A percentile compares a stretch with the other conserved stretches of the same genome.
Evolutionary conservation across 2,329 filamentous ascomycete species (phyloP).

Genomic region (Mycosphaerella arachidis): DNA sequence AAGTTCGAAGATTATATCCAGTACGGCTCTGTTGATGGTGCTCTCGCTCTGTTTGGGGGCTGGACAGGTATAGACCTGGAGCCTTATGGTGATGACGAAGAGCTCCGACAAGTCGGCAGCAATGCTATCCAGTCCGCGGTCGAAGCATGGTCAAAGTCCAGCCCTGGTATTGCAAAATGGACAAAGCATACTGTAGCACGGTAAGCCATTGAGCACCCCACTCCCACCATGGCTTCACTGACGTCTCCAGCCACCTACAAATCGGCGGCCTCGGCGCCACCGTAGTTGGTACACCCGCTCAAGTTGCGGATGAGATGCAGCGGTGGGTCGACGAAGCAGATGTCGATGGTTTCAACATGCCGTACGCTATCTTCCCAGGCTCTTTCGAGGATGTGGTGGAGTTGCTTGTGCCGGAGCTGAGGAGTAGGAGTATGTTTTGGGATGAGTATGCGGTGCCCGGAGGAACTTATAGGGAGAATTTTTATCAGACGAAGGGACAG

Average conservation of each 20-base stretch:
- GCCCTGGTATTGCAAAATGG: slow-evolving; percentile 58
- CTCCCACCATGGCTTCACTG: background rate
- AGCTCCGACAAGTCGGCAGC: slow-evolving; percentile 54
- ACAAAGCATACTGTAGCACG: slow-evolving; percentile 64
- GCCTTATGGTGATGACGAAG: slow-evolving; percentile 57
- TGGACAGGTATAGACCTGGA: slow-evolving; percentile 65
- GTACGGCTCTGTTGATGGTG: slow-evolving; percentile 60
- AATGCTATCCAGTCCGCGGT: slow-evolving; percentile 54
- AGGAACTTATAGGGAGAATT: slow-evolving; percentile 57
- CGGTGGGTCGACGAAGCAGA: slow-evolving; percentile 63
- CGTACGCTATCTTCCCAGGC: slow-evolving; percentile 9
- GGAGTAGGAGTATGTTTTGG: slow-evolving; percentile 53
- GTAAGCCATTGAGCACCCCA: background rate
- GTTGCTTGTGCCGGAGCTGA: slow-evolving; percentile 59
- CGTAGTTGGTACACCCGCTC: slow-evolving; percentile 57
- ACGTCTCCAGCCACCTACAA: slow-evolving; percentile 46
- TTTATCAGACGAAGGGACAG: slow-evolving; percentile 50
- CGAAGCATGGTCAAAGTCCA: slow-evolving; percentile 52
- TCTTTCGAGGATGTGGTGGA: slow-evolving; percentile 48
- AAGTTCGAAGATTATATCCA: slow-evolving; percentile 58
- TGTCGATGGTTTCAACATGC: slow-evolving; percentile 67
- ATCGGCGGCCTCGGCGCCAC: slow-evolving; percentile 63
- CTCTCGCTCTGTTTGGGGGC: slow-evolving; percentile 64
- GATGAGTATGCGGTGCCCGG: slow-evolving; percentile 50
- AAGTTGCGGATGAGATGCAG: slow-evolving; percentile 63